A percentile compares a stretch with the other conserved stretches of the same genome.
phyloP scores from a whole-genome alignment of 768 basidiomycete genomes.

The Rhizopogon vinicolor region DNA sequence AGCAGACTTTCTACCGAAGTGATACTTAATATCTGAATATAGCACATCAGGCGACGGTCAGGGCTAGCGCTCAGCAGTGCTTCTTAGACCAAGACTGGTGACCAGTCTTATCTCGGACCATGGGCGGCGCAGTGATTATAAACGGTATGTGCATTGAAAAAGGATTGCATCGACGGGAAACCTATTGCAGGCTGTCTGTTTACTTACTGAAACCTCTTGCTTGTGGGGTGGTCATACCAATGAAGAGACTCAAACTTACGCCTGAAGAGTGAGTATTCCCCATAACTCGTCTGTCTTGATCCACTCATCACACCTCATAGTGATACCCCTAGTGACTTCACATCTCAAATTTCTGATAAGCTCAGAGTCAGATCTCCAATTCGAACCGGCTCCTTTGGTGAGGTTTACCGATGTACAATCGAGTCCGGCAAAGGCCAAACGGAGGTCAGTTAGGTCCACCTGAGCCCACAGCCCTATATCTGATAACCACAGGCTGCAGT shows the following conservation, averaged over 20 bases:
- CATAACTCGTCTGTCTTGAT: neutral
- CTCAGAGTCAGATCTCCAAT: neutral
- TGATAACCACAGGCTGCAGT: neutral
- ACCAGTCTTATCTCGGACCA: no score
- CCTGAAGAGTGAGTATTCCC: neutral
- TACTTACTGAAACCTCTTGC: no score
- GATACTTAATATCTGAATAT: no score
- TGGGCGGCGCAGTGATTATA: no score
- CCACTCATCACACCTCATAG: neutral
- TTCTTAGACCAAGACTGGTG: no score
- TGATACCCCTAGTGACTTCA: neutral
- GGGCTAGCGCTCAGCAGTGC: no score
- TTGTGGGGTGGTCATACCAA: neutral
- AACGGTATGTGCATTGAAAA: no score
- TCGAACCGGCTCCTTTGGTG: neutral
- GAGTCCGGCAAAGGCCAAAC: neutral
- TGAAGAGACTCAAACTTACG: neutral
- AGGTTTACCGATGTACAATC: neutral
- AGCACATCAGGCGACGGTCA: no score
- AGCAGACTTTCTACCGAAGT: no score
- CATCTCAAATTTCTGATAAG: neutral
- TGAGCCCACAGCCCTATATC: neutral
- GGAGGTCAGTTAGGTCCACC: neutral
- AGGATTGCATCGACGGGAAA: no score
- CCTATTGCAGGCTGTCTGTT: no score